These are phyloP conservation scores for Hymenoscyphus fructigenus DNA, from an alignment of 2,329 filamentous ascomycete genomes.

Conservation along the genomic window DNA sequence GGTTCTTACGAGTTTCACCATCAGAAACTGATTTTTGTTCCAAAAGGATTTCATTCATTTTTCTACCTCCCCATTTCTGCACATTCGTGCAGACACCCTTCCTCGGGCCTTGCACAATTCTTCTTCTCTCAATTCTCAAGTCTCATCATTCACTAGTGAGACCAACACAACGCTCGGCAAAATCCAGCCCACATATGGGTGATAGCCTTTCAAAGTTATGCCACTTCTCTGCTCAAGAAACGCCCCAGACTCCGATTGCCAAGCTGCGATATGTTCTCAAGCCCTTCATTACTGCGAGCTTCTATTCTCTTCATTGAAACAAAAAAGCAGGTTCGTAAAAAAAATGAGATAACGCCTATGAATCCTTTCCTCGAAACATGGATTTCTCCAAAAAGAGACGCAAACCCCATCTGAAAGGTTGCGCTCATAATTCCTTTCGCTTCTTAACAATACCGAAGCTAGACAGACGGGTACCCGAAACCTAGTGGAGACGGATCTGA, in stretches of 20 bases:
- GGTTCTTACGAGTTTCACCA: neutral
- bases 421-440: constrained; percentile 7
- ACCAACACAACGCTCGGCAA: neutral
- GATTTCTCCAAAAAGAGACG: neutral
- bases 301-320: neutral
- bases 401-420: neutral
- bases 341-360: neutral
- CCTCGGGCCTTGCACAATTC: no score
- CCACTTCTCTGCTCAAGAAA: neutral
- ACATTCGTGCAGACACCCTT: neutral
- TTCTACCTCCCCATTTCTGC: neutral
- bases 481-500: neutral
- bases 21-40: neutral
- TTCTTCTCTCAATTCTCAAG: neutral
- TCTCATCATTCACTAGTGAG: neutral
- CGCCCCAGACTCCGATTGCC: neutral
- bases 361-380: neutral
- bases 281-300: neutral
- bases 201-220: neutral
- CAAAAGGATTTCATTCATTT: neutral
- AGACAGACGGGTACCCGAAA: neutral
- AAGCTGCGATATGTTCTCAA: neutral
- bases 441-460: constrained; percentile 17
- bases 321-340: neutral
- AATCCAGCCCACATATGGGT: neutral